Base-by-base conservation (phyloP, 805 yeast species). In the Lachancea lanzarotensis region DNA sequence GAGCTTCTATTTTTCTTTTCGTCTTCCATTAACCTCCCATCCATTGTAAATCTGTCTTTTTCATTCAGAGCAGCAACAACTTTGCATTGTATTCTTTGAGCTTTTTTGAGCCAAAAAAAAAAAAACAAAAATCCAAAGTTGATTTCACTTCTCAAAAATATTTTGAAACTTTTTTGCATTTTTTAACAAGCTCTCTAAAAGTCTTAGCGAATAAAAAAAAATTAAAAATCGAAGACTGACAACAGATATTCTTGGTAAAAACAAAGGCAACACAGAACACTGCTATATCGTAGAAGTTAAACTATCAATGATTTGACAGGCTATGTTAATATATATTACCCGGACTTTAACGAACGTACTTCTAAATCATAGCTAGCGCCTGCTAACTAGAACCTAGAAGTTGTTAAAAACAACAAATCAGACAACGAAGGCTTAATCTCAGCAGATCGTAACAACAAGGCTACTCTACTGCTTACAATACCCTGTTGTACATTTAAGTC, bases 381-480 rank as follows among this genome's bases (percentile, higher is more conserved):
- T 44, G 47, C 47, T 41, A 44, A 40, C 47, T 17, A 33, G n/a
- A 42, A 42, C 44, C 49, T 46, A 46, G 49, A 43, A 43, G 47
- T 45, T 45, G 41, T 38, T 29, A 40, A 43, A 35, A 44, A 46
- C 40, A 48, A 51, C 56, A 51, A 63, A 63, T 63, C 69, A 61
- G 67, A 62, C 69, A 66, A 65, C 68, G 54, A 59, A 57, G 65
- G 72, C 70, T 66, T 66, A 66, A 66, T 68, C 72, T 68, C 73
- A 68, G 73, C 70, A 69, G 74, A 70, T 70, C 74, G 75, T 68
- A 70, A 69, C 73, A 69, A 69, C 74, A 70, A 68, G 75, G 74
- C 74, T 70, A 69, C 74, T 71, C 74, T 69, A 66, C 74, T 70
- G 71, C 73, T 66, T 65, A 65, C 69, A 68, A 67, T 65, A 68